A percentile compares a stretch with the other conserved stretches of the same genome.
phyloP scores from a whole-genome alignment of 1,284 basidiomycete genomes.

The Agroathelia rolfsii region DNA sequence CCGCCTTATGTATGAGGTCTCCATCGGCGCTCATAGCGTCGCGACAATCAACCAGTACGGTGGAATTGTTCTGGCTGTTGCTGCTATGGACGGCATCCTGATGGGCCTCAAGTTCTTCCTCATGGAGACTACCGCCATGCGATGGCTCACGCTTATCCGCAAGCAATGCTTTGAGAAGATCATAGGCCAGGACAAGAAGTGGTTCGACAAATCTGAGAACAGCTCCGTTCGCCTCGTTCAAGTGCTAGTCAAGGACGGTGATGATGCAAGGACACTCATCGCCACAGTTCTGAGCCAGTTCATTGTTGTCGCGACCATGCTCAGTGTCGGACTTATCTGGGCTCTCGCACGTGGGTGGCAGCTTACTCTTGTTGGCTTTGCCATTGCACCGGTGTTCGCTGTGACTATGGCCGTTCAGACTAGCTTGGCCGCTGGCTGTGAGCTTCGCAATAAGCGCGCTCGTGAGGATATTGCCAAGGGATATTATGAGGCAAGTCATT shows the following conservation, averaged over 20 bases:
- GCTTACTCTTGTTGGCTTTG: conserved; percentile 84
- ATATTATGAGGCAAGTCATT: conserved; percentile 69
- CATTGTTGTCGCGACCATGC: conserved; percentile 73
- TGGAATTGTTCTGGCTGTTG: conserved; percentile 62
- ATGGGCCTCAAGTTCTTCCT: conserved; percentile 67
- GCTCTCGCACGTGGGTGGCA: conserved; percentile 86
- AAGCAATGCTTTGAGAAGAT: conserved; percentile 48
- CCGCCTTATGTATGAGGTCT: conserved; percentile 71
- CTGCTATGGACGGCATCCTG: conserved; percentile 67
- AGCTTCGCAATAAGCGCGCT: conserved; percentile 73
- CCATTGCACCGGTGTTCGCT: conserved; percentile 79
- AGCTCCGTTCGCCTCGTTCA: conserved; percentile 63
- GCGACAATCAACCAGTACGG: conserved; percentile 61
- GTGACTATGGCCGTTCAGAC: conserved; percentile 67
- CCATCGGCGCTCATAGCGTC: conserved; percentile 53
- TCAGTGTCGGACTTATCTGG: conserved; percentile 79
- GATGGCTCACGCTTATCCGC: conserved; percentile 72
- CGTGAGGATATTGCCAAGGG: conserved; percentile 78
- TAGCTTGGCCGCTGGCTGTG: conserved; percentile 57
- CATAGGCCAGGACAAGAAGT: conserved; percentile 80
- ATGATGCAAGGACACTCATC: conserved; percentile 79
- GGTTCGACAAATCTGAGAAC: conserved; percentile 74
- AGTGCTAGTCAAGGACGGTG: conserved; percentile 80
- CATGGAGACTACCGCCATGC: conserved; percentile 66
- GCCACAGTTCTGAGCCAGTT: conserved; percentile 67